phyloP scores from a whole-genome alignment of 257 asterid species.

The Nicotiana paniculata region DNA sequence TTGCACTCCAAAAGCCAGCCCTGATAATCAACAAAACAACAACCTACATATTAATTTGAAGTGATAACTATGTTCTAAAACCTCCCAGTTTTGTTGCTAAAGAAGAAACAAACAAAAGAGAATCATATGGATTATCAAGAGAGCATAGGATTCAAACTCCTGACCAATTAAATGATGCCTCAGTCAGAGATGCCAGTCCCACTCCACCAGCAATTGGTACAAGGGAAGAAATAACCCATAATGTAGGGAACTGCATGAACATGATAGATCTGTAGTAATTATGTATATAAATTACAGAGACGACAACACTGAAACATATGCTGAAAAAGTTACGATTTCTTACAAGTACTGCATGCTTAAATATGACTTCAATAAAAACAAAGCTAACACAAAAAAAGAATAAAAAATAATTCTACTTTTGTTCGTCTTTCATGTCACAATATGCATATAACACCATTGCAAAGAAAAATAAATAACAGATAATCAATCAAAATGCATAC shows the following conservation, averaged over 20 bases:
- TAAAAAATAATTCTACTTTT: not conserved
- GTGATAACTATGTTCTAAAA: not conserved
- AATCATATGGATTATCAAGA: slow-evolving; percentile 2
- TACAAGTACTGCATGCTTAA: not conserved
- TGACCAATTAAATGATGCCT: slow-evolving; percentile 86
- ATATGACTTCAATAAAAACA: not conserved
- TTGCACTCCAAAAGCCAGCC: slow-evolving; percentile 97
- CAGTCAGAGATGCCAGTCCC: slow-evolving; percentile 82
- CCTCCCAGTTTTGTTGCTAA: not conserved
- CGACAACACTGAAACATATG: not conserved
- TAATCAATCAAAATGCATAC: slow-evolving; percentile 20
- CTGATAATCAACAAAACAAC: slow-evolving; percentile 23
- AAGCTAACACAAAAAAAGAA: not conserved
- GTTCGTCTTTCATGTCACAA: not conserved
- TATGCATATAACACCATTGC: not conserved
- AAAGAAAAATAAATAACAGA: not conserved
- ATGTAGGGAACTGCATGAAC: slow-evolving; percentile 48
- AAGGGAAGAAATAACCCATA: slow-evolving; percentile 89
- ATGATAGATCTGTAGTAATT: not conserved
- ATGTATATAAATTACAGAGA: not conserved
- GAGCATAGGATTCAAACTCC: slow-evolving; percentile 3
- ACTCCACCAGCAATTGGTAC: slow-evolving; percentile 93
- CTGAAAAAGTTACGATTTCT: not conserved
- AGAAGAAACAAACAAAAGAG: slow-evolving; percentile 7
- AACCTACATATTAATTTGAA: not conserved